Percentiles rank a stretch among this genome's conserved stretches.
These are phyloP conservation scores for Macrolepiota dolichaula DNA, from an alignment of 768 basidiomycete genomes.

Conservation along the genomic window DNA sequence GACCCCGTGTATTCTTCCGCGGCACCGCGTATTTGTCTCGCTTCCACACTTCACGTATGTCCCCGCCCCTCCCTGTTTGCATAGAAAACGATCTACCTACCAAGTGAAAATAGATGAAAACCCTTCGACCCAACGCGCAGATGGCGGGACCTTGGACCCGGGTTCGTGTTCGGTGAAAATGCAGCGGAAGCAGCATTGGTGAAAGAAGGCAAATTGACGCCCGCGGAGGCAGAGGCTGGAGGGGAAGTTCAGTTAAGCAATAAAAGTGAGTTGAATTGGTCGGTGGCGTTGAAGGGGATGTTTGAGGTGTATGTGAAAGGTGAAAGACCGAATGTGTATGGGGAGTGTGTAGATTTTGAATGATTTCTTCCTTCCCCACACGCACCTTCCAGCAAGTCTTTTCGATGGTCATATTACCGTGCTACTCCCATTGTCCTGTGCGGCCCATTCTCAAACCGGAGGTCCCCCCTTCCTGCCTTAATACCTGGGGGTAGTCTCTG, in stretches of 20 bases:
- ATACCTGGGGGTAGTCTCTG: too few species aligned
- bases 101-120: conserved; percentile 72
- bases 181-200: conserved; percentile 45
- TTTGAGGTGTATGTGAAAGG: conserved; percentile 88
- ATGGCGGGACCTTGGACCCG: conserved; percentile 84
- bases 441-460: too few species aligned
- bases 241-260: too few species aligned
- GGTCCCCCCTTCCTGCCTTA: too few species aligned
- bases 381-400: too few species aligned
- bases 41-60: conserved; percentile 86
- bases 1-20: conserved; percentile 89
- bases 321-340: conserved; percentile 91
- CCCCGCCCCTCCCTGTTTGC: conserved; percentile 13
- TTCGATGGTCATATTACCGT: too few species aligned
- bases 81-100: not conserved
- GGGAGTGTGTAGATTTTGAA: conserved; percentile 75
- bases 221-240: conserved; percentile 17
- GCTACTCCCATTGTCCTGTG: too few species aligned
- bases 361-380: too few species aligned
- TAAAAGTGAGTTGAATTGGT: conserved; percentile 81
- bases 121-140: conserved; percentile 86
- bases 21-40: conserved; percentile 94
- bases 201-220: conserved; percentile 23
- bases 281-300: conserved; percentile 87
- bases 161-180: conserved; percentile 74